Evolutionary conservation across 2,329 filamentous ascomycete species (phyloP), one percentile per base, ranked within the genome.

Genomic region (Ascochyta fabae): DNA sequence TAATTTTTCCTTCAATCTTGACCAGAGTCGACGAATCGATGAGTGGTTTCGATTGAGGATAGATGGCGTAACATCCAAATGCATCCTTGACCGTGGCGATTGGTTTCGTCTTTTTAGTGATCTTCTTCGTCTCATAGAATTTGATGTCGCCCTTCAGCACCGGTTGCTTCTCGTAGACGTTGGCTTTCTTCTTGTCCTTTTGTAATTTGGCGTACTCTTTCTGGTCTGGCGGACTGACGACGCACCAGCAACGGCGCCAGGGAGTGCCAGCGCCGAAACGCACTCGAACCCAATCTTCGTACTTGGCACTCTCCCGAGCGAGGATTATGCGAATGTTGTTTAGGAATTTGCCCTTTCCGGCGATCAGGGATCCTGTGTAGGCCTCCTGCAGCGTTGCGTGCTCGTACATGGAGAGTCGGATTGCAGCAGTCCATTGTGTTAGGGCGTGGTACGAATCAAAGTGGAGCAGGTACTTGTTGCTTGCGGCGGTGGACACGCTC

Each of bases 181-280:
- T 93, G 61, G 88, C 87, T 78, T 96, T 96, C 74, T 88, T 90
- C 70, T 90, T 73, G 26, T 88, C 85, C 75, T 96, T 98, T 71
- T 94, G 90, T 49, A 88, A 80, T 73, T 92, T 96, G 64, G 88
- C 86, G 62, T 87, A 88, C 67, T 96, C 92, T 79, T 98, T 99
- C 78, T 98, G 93, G 69, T 96, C 91, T 0, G 95, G 94, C 2
- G 94, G 95, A 6, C 87, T 86, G 54, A 98, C 90, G 49, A 98
- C 93, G 75, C 93, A 97, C 93, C 94, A 99, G 76, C 93, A 99
- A 35, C 94, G 88, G 71, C 90, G 87, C 95, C 95, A 99, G 0
- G 94, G 93, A 9, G 95, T 96, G 42, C 95, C 95, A 29, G 95
- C 93, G 36, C 95, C 95, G 68, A 99, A 99, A 56, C 95, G 85